Conservation (phyloP, 139 green algal genomes). For the Chlorella sp. region DNA sequence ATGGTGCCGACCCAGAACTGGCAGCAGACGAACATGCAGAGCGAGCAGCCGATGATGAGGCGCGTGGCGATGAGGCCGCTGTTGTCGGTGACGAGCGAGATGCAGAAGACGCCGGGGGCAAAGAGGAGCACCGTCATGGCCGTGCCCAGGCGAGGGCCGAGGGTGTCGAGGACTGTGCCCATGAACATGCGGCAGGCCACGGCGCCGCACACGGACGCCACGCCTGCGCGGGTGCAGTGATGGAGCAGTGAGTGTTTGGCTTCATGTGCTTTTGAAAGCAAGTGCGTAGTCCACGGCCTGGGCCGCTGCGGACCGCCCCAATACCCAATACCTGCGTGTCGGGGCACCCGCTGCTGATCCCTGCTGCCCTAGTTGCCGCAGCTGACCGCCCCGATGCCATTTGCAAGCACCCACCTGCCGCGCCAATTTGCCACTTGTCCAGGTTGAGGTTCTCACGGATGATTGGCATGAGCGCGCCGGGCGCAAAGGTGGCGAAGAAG, state of each 20-base stretch:
- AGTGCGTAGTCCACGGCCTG: too few relatives aligned
- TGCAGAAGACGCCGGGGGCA: slow-evolving; percentile 64
- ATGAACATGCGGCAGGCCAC: slow-evolving; percentile 59
- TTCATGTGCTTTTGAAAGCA: not conserved
- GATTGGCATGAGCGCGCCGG: slow-evolving; percentile 51
- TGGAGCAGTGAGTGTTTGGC: not conserved
- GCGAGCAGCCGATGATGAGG: slow-evolving; percentile 73
- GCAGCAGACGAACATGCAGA: slow-evolving; percentile 76
- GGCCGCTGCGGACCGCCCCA: not conserved
- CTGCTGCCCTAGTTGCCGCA: too few relatives aligned
- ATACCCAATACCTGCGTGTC: too few relatives aligned
- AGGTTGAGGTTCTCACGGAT: slow-evolving; percentile 80
- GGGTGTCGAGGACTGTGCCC: slow-evolving; percentile 65
- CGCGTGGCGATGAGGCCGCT: slow-evolving; percentile 22
- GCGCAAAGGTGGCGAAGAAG: slow-evolving; percentile 91
- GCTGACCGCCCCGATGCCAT: not conserved
- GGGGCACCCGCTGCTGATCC: too few relatives aligned
- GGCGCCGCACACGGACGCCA: slow-evolving; percentile 64
- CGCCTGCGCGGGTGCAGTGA: slow-evolving; percentile 23
- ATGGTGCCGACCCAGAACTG: slow-evolving; percentile 87
- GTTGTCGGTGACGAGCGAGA: slow-evolving; percentile 51
- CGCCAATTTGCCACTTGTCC: slow-evolving; percentile 40
- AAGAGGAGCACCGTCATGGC: slow-evolving; percentile 53
- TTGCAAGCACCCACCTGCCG: slow-evolving; percentile 5
- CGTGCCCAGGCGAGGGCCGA: slow-evolving; percentile 60